Percentiles rank a stretch among this genome's conserved stretches.
These are phyloP conservation scores for Gracilaria gracilis DNA, from an alignment of 23 red algal species.

Conservation along the genomic window DNA sequence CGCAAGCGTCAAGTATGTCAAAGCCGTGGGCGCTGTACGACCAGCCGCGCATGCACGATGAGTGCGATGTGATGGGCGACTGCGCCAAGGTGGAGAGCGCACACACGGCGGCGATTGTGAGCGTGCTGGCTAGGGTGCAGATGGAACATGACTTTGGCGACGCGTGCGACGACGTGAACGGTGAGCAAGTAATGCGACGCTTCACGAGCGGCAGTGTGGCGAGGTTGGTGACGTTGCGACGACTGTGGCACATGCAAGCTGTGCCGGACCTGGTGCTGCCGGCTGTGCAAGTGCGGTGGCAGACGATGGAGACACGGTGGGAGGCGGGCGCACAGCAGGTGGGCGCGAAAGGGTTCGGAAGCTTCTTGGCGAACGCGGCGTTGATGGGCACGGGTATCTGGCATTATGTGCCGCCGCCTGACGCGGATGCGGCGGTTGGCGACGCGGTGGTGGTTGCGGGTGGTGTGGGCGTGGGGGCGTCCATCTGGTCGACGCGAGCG, in stretches of 20 bases:
- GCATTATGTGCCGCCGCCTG: conserved; percentile 22
- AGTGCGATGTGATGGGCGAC: neutral
- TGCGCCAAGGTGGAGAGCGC: neutral
- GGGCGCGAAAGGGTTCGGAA: neutral
- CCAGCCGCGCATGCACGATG: too few species aligned
- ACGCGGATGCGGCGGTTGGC: neutral
- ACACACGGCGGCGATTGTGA: neutral
- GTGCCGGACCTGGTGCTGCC: neutral
- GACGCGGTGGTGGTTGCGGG: neutral
- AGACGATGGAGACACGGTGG: neutral
- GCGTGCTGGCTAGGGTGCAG: conserved; percentile 1
- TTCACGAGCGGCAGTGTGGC: neutral
- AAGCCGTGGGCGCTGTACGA: neutral
- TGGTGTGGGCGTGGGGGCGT: neutral
- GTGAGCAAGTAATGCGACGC: neutral
- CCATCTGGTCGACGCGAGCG: neutral
- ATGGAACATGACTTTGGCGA: neutral
- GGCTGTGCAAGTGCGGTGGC: neutral
- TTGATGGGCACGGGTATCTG: neutral
- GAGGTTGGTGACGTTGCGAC: neutral
- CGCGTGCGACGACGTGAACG: neutral
- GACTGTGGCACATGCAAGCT: neutral
- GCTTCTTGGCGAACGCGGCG: conserved; percentile 15
- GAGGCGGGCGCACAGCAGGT: neutral
- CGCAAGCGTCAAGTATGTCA: neutral